phyloP scores from a whole-genome alignment of 2,329 filamentous ascomycete species.

The Venturiaceae sp. region DNA sequence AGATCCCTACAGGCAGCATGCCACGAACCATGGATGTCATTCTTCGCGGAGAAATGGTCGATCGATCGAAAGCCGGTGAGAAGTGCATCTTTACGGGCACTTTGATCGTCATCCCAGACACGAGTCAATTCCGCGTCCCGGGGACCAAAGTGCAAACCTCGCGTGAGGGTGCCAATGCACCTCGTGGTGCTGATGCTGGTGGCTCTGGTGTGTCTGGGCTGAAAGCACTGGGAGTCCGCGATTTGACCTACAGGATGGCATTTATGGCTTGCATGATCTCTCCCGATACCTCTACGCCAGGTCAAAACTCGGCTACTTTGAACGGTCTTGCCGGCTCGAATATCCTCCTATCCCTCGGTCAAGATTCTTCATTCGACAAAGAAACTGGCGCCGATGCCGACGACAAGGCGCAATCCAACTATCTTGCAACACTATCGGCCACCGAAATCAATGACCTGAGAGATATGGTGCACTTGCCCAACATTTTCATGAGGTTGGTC shows the following conservation, averaged over 20 bases:
- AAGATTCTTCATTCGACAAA: conserved; percentile 56
- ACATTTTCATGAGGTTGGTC: conserved; percentile 88
- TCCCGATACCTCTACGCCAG: conserved; percentile 73
- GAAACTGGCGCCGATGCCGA: conserved; percentile 39
- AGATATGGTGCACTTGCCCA: conserved; percentile 87
- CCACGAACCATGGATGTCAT: conserved; percentile 97
- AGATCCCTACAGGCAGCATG: conserved; percentile 98
- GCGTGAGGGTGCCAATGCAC: conserved; percentile 66
- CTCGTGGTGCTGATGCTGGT: conserved; percentile 68
- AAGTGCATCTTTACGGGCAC: conserved; percentile 98
- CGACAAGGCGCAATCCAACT: conserved; percentile 80
- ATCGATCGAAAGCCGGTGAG: conserved; percentile 92
- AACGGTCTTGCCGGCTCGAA: conserved; percentile 65
- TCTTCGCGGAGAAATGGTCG: conserved; percentile 91
- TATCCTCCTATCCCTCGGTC: conserved; percentile 75
- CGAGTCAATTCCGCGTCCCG: conserved; percentile 87
- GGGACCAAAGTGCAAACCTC: conserved; percentile 75
- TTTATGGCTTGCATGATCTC: conserved; percentile 96
- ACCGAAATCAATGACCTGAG: conserved; percentile 87
- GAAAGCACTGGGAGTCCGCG: conserved; percentile 86
- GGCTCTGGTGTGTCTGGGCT: conserved; percentile 79
- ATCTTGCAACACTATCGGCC: conserved; percentile 74
- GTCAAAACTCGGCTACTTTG: conserved; percentile 58
- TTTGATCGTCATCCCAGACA: conserved; percentile 91
- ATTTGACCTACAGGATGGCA: conserved; percentile 91